Evolutionary conservation across 441 rosid species (phyloP).

Genomic region (Populus hybrid): DNA sequence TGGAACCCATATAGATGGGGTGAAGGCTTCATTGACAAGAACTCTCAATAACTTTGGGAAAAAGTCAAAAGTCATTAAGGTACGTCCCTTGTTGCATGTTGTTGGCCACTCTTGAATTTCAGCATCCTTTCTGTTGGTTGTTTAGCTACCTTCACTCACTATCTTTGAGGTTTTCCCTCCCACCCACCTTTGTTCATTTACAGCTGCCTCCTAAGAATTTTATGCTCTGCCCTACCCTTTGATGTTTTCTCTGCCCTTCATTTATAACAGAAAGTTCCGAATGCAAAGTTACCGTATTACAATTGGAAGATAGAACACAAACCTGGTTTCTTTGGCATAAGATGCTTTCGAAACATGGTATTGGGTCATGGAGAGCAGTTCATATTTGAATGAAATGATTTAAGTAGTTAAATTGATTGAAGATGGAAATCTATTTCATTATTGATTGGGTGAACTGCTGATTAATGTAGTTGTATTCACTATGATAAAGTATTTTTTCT

Average conservation of each 20-base stretch:
- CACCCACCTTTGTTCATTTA: neutral
- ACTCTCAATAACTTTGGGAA: slow-evolving; percentile 80
- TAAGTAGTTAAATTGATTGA: neutral
- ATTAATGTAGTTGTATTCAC: neutral
- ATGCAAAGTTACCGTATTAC: neutral
- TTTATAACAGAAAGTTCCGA: neutral
- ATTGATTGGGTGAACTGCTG: neutral
- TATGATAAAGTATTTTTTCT: slow-evolving; percentile 10
- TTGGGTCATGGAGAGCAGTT: neutral
- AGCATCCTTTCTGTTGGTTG: neutral
- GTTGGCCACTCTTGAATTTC: neutral
- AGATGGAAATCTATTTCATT: neutral
- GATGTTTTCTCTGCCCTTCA: neutral
- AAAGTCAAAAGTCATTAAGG: slow-evolving; percentile 86
- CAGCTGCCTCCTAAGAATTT: neutral
- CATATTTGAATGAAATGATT: neutral
- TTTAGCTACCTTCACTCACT: neutral
- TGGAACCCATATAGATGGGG: slow-evolving; percentile 93
- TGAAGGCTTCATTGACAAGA: slow-evolving; percentile 87
- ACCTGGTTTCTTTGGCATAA: neutral
- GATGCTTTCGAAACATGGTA: neutral
- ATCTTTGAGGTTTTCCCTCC: neutral
- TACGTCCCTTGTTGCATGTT: slow-evolving; percentile 26
- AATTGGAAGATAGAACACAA: neutral
- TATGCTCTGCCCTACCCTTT: neutral